Evolutionary conservation across 306 rosid species (phyloP).

Genomic region (Cucumis melo): DNA sequence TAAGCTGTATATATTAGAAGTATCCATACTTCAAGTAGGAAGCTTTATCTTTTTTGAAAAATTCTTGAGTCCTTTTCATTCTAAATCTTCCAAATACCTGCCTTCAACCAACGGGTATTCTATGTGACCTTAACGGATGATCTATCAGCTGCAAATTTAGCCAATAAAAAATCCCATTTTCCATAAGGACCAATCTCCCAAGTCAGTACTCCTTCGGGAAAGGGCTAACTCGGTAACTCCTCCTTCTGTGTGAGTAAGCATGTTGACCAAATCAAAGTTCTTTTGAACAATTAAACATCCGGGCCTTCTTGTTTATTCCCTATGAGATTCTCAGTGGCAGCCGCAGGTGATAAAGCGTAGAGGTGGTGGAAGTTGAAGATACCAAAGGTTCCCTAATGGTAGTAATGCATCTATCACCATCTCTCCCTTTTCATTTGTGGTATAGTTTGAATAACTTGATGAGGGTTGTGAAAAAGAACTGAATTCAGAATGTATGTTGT

Average conservation of each 20-base stretch:
- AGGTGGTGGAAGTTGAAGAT: not conserved
- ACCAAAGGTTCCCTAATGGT: not conserved
- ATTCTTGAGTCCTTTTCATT: not conserved
- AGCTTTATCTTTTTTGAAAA: too few species aligned
- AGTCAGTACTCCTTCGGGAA: not conserved
- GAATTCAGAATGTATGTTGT: not conserved
- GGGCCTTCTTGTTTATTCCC: not conserved
- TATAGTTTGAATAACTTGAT: not conserved
- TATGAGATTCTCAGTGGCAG: not conserved
- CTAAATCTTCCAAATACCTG: not conserved
- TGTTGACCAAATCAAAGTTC: not conserved
- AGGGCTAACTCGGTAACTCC: not conserved
- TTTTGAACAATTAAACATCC: not conserved
- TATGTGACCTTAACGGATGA: not conserved
- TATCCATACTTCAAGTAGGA: not conserved
- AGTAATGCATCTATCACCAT: not conserved
- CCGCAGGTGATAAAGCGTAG: not conserved
- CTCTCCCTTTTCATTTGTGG: not conserved
- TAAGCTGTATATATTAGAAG: too few species aligned
- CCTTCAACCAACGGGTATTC: not conserved
- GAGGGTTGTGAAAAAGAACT: not conserved
- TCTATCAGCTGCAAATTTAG: not conserved
- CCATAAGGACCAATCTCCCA: not conserved
- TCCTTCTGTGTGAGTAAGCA: not conserved
- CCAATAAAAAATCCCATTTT: not conserved